Base-by-base conservation (phyloP, 257 asterid species). In the Capsicum chinense region DNA sequence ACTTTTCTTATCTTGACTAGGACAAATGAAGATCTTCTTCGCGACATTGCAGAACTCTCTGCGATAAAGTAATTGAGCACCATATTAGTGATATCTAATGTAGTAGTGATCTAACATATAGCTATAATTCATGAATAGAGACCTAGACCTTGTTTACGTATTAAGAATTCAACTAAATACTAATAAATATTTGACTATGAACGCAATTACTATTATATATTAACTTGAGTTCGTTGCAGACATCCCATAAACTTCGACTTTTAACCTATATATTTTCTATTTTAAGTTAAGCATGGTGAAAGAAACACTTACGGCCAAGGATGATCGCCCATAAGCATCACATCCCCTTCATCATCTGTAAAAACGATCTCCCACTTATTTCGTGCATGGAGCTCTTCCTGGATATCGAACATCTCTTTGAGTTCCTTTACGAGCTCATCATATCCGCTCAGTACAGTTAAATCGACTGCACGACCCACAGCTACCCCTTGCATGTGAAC, bases 401-500 rank as follows among this genome's bases (percentile, higher is more conserved):
- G 90, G 56, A 97, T 93, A 78, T 91, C 96, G 59, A 97, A 97
- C 95, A 97, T 88, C 62, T 90, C 91, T 84, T 97, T 95, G 17
- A 97, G 95, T 86, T 95, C 98, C 17, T 76, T 86, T 64, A 93
- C 87, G 56, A 95, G 97, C 85, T 93, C 92, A 14, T 91, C 86
- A 2, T 95, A 95, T 70, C 98, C 98, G 9, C 86, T 91, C 87
- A 95, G 83, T 26, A 84, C 83, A 52, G 88, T 88, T 88, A 97
- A 90, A 87, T 97, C 98, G 82, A 97, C 97, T 1, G 98, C 98
- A 56, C 97, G 96, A 1, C 98, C 98, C 12, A 95, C 95, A 3
- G 97, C 98, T 44, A 97, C 90, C 81, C 98, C 99, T 92, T 97
- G 95, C 98, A 97, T 97, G 89, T 95, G 99, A 84, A 94, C 98